These are phyloP conservation scores for Penicillium desertorum DNA, from an alignment of 495 filamentous ascomycete species.

Conservation along the genomic window DNA sequence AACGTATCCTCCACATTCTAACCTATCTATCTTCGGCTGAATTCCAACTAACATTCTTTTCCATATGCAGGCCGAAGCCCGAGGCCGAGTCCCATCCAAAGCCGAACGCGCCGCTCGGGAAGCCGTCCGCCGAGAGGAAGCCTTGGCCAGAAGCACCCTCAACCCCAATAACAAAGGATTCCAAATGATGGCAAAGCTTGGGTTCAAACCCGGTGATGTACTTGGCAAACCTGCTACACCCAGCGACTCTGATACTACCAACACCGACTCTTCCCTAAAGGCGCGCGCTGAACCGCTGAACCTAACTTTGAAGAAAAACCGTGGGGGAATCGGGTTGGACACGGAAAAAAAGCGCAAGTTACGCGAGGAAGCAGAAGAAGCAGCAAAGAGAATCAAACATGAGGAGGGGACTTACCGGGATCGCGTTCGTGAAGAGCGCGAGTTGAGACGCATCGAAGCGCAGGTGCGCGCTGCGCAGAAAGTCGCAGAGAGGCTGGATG, in stretches of 20 bases:
- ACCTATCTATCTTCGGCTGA: neutral
- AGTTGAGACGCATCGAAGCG: constrained; percentile 65
- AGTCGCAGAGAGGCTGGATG: constrained; percentile 72
- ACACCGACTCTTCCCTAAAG: constrained; percentile 12
- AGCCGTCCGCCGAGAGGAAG: constrained; percentile 67
- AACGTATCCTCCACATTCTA: constrained; percentile 11
- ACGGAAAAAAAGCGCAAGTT: constrained; percentile 81
- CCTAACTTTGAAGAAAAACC: constrained; percentile 70
- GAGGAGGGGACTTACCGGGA: constrained; percentile 76
- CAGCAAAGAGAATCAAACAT: constrained; percentile 62
- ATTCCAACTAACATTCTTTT: constrained; percentile 2
- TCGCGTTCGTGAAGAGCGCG: constrained; percentile 67
- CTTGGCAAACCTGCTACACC: constrained; percentile 57
- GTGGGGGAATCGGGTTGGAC: constrained; percentile 84
- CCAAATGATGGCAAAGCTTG: constrained; percentile 96
- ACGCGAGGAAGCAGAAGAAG: constrained; percentile 58
- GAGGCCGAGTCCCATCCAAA: constrained; percentile 63
- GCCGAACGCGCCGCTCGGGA: constrained; percentile 73
- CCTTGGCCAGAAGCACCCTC: constrained; percentile 68
- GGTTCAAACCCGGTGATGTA: constrained; percentile 71
- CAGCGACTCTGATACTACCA: neutral
- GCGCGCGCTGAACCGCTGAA: constrained; percentile 63
- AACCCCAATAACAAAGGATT: constrained; percentile 72
- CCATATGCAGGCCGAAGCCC: constrained; percentile 41
- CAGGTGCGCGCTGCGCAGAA: constrained; percentile 74